Conservation (phyloP, 495 filamentous ascomycete genomes). For the Daldinia loculata region DNA sequence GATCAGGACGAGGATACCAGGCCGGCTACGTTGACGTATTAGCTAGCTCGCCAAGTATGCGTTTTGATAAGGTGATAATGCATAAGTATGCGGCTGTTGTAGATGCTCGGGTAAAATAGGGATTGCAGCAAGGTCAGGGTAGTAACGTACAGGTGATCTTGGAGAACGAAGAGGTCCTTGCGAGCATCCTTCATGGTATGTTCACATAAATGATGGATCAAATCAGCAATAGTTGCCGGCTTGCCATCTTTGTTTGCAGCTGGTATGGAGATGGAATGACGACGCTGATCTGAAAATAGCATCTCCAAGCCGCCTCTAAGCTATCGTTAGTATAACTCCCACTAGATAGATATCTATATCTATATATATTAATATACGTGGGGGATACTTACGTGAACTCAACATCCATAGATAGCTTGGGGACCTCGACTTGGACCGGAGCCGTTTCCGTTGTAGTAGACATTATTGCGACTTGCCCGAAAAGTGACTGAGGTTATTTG, state of each 20-base stretch:
- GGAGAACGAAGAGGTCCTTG: constrained; percentile 88
- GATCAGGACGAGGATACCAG: constrained; percentile 96
- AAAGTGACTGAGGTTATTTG: neutral
- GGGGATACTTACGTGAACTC: constrained; percentile 74
- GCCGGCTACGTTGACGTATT: constrained; percentile 67
- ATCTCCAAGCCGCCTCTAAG: constrained; percentile 92
- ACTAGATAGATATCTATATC: neutral
- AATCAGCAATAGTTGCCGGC: constrained; percentile 73
- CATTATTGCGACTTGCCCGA: constrained; percentile 17
- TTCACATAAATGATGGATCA: constrained; percentile 82
- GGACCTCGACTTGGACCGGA: constrained; percentile 15
- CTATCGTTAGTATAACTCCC: constrained; percentile 21
- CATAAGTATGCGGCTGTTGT: constrained; percentile 5
- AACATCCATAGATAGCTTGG: constrained; percentile 64
- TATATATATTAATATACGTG: neutral
- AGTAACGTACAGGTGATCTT: constrained; percentile 79
- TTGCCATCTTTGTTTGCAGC: constrained; percentile 63
- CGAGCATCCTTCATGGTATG: constrained; percentile 86
- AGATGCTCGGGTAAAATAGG: constrained; percentile 30
- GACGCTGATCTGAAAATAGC: constrained; percentile 83
- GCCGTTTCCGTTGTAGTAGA: constrained; percentile 31
- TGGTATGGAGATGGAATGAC: constrained; percentile 74
- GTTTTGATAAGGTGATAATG: constrained; percentile 22
- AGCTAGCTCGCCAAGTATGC: constrained; percentile 33
- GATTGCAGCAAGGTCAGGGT: constrained; percentile 5